phyloP scores from a whole-genome alignment of 2,329 filamentous ascomycete genomes.

The Diaporthe sp. region DNA sequence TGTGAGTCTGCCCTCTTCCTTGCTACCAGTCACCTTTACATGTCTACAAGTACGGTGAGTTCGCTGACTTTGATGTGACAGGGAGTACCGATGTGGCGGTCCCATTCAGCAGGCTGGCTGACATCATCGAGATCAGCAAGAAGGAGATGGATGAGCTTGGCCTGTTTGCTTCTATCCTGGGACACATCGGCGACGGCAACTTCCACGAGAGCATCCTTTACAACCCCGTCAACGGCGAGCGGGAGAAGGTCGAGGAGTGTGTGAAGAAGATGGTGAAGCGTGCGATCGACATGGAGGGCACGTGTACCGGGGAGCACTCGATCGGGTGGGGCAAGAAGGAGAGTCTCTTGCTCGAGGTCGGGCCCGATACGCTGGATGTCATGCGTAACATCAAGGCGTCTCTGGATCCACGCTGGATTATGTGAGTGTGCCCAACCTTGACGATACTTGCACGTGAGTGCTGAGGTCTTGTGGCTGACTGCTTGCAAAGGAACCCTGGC shows the following conservation, averaged over 20 bases:
- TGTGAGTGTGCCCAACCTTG: slow-evolving; percentile 53
- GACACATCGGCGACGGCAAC: slow-evolving; percentile 93
- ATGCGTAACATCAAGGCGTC: slow-evolving; percentile 88
- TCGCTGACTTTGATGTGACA: slow-evolving; percentile 41
- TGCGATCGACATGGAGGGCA: slow-evolving; percentile 94
- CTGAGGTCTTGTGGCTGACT: slow-evolving; percentile 26
- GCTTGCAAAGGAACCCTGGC: slow-evolving; percentile 72
- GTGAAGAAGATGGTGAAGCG: slow-evolving; percentile 91
- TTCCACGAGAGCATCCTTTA: slow-evolving; percentile 96
- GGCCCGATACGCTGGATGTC: slow-evolving; percentile 80
- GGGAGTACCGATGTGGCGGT: slow-evolving; percentile 88
- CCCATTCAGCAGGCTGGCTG: slow-evolving; percentile 78
- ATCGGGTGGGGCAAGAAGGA: slow-evolving; percentile 89
- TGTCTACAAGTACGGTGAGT: background rate
- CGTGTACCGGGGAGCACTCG: slow-evolving; percentile 89
- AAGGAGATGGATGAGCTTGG: slow-evolving; percentile 88
- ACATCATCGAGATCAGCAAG: slow-evolving; percentile 85
- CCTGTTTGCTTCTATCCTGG: slow-evolving; percentile 87
- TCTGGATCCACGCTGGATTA: slow-evolving; percentile 85
- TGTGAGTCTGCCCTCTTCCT: slow-evolving; percentile 60
- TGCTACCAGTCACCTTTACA: slow-evolving; percentile 58
- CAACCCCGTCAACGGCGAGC: slow-evolving; percentile 73
- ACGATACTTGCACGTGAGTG: background rate
- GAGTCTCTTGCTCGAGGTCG: slow-evolving; percentile 81
- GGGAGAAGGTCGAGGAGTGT: slow-evolving; percentile 79